Conservation (phyloP, 352 stramenopile genomes). For the Achlya hypogyna region DNA sequence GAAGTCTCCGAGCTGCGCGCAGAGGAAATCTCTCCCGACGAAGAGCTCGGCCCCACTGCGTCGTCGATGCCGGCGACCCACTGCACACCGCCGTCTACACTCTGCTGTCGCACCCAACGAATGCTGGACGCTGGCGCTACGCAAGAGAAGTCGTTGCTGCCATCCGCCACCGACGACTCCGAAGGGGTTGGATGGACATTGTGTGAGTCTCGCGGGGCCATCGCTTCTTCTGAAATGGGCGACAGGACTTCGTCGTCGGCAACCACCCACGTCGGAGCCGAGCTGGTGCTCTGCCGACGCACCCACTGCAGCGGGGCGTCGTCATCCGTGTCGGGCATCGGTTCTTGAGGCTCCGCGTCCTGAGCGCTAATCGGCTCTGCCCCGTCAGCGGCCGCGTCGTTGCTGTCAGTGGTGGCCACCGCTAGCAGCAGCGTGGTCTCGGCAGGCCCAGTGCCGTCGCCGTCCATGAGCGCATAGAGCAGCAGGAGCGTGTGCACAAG, state of each 20-base stretch:
- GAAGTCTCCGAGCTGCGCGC: not conserved
- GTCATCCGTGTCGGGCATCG: too few relatives aligned
- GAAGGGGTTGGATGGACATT: not conserved
- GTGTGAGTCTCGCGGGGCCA: not conserved
- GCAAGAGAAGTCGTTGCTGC: not conserved
- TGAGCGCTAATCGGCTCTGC: too few relatives aligned
- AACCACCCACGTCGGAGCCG: not conserved
- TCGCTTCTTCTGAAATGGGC: not conserved
- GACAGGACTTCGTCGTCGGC: not conserved
- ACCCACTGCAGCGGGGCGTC: not conserved
- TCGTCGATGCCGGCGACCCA: not conserved
- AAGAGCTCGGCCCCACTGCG: not conserved
- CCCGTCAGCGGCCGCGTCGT: too few relatives aligned
- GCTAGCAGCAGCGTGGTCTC: not conserved
- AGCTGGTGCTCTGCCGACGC: not conserved
- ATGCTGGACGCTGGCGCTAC: not conserved
- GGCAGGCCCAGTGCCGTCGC: not conserved
- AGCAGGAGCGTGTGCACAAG: slow-evolving; percentile 5
- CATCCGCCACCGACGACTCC: not conserved
- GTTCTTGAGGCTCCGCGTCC: too few relatives aligned
- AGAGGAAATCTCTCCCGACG: not conserved
- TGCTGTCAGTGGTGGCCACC: not conserved
- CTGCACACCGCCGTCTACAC: not conserved
- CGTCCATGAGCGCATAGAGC: not conserved
- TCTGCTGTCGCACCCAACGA: not conserved